Evolutionary conservation across 306 rosid genomes (phyloP), one percentile per base, ranked within the genome.

Genomic region (Cyclanthera cordifolia): DNA sequence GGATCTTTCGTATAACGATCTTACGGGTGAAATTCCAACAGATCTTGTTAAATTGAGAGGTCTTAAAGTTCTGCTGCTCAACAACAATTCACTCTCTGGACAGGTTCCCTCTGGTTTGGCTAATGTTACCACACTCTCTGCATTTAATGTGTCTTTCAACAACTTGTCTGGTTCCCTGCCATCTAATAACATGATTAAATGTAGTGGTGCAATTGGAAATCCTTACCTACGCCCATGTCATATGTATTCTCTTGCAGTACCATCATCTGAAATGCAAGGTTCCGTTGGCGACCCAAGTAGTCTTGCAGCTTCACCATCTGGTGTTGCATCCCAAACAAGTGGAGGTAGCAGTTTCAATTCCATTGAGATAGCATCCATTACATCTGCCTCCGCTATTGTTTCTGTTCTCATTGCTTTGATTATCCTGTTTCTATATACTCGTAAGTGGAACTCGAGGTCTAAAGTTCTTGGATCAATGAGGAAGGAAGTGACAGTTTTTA

Each of bases 301-400:
- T 71, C 25, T 70, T 70, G 71, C 56, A 80, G 81, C 80, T 60
- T 49, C 86, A 72, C 75, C 88, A 5, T 14, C 83, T 23, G 79
- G 53, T 65, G 67, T 15, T 70, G 20, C 76, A 34, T 39, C 73
- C 69, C 66, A 37, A 20, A 61, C 16, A n/a, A 72, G 72, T 41
- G 79, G 83, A 43, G 71, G 67, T 16, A 41, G 27, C 21, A 61
- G 87, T 49, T 86, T 91, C 76, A 89, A 74, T 74, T 87, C 96
- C 12, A 89, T 91, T 74, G 97, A 91, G 80, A 91, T 89, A 74
- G 97, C 96, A 69, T 87, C 92, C 75, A 90, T 91, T 69, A 75
- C 97, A n/a, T 88, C 95, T 79, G 97, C 97, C 21, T 84, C 96
- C 1, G 97, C 96, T 75, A 87, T 91, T 73, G 88, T 89, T 61